Evolutionary conservation across 305 asterid species (phyloP), one percentile per base, ranked within the genome.

Genomic region (Fraxinus floribunda): DNA sequence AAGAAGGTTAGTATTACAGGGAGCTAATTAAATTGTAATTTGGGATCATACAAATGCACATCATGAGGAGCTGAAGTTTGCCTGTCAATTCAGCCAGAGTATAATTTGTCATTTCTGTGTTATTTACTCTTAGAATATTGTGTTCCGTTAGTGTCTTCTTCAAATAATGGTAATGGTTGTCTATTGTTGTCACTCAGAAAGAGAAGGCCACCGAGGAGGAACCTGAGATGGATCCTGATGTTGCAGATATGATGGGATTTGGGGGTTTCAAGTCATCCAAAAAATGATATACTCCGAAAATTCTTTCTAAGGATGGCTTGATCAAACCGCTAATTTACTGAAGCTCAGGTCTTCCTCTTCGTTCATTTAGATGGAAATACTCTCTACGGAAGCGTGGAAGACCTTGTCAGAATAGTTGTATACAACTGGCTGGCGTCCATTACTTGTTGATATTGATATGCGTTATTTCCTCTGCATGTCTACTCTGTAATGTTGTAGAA

Each of bases 171-270:
- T 38, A 49, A 82, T 81, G 35, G 34, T n/a, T 32, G 30, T 29
- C 60, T 72, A 62, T 41, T 78, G 79, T 64, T 46, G 66, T 49
- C 83, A 9, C 78, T 41, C 95, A 93, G 99, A 92, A 89, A 86
- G 96, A 95, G 87, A 94, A 94, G 91, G 88, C 88, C 4, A 78
- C 81, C 26, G 99, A 91, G 87, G 97, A 95, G 86, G 98, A 95
- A 85, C 94, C 95, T 5, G 99, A 94, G 85, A 82, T 93, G 7
- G 98, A 95, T 90, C 91, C 97, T 22, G 98, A 95, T 66, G 90
- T 95, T 77, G 97, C 99, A 20, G 91, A 97, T 75, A 86, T 92
- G 97, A 95, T 95, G 99, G 99, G 99, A 74, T 95, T 95, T 55
- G 99, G 99, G 68, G 99, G 99, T 80, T 95, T 95, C 77, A 78